These are phyloP conservation scores for Saccharomyces mikatae DNA, from an alignment of 805 yeast species.

Conservation along the genomic window DNA sequence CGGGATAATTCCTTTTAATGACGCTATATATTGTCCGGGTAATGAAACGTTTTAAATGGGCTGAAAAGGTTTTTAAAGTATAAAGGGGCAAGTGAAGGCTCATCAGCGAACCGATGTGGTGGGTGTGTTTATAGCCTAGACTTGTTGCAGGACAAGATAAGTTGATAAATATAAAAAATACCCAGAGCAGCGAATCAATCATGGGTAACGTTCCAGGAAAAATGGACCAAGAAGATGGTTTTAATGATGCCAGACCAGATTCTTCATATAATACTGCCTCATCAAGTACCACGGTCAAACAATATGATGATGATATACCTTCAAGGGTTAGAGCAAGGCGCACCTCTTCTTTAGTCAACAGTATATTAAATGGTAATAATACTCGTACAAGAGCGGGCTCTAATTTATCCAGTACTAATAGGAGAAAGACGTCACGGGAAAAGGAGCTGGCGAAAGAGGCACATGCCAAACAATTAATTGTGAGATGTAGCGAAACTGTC, in stretches of 20 bases:
- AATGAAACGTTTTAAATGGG: neutral
- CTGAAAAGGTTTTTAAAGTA: neutral
- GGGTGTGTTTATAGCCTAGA: neutral
- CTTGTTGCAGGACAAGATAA: neutral
- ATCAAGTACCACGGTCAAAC: constrained; percentile 1
- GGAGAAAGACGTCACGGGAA: constrained; percentile 42
- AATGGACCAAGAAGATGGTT: constrained; percentile 29
- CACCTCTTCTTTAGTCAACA: constrained; percentile 23
- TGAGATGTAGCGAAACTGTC: constrained; percentile 58
- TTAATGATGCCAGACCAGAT: constrained; percentile 11
- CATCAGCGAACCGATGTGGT: neutral
- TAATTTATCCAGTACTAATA: constrained; percentile 12
- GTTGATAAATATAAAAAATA: neutral
- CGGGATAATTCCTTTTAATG: neutral
- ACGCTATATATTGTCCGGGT: neutral
- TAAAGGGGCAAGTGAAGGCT: neutral
- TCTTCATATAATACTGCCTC: constrained; percentile 7
- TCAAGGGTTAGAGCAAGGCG: constrained; percentile 15
- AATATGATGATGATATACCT: constrained; percentile 5
- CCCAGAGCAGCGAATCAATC: neutral
- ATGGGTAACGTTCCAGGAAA: constrained; percentile 46
- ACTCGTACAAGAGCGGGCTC: constrained; percentile 23
- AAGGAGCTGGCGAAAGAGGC: constrained; percentile 44
- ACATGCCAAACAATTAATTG: constrained; percentile 51
- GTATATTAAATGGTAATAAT: constrained; percentile 13